Conservation (phyloP, 768 basidiomycete genomes). For the Lactifluus hygrophoroides region DNA sequence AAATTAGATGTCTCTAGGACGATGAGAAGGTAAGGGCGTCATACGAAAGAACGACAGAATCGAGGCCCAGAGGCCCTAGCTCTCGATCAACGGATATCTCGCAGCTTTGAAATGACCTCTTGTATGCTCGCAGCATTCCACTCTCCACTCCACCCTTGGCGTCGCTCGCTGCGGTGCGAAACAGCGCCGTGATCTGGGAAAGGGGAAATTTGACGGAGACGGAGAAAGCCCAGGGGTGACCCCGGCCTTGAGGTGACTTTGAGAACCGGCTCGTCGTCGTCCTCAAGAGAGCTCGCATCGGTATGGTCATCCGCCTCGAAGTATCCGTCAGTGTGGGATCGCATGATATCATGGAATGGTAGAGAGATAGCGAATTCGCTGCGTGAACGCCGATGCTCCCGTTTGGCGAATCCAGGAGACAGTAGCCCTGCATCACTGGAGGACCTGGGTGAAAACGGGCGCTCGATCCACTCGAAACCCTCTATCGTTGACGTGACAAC, state of each 20-base stretch:
- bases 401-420: background rate
- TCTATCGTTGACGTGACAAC: background rate
- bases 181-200: background rate
- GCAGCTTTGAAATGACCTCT: conserved; percentile 15
- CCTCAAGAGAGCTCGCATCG: background rate
- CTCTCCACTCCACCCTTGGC: conserved; percentile 21
- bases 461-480: background rate
- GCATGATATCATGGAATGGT: background rate
- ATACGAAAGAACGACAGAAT: background rate
- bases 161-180: conserved; percentile 15
- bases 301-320: background rate
- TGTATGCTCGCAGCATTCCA: conserved; percentile 19
- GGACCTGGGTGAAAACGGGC: background rate
- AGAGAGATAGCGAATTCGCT: background rate
- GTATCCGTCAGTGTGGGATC: background rate
- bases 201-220: background rate
- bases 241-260: background rate
- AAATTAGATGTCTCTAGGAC: background rate
- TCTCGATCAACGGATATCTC: conserved; percentile 14
- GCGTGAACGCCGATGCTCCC: background rate
- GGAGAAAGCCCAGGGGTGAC: background rate
- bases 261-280: background rate
- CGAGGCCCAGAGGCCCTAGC: background rate
- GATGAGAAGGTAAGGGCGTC: background rate
- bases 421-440: background rate